Evolutionary conservation across 139 green algal genomes (phyloP).

Genomic region (Desmodesmus armatus): DNA sequence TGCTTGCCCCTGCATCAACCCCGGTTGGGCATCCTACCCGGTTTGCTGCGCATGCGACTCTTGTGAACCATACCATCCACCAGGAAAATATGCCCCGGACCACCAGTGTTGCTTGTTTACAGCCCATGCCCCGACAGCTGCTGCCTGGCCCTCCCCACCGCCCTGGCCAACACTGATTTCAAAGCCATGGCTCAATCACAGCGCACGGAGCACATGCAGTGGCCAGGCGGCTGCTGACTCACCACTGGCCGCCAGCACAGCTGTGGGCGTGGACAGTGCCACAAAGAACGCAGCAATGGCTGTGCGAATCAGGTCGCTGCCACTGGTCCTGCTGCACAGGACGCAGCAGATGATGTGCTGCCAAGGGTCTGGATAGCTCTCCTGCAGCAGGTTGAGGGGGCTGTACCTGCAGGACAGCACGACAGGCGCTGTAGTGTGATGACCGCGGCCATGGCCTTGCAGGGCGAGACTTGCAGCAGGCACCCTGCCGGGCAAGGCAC

Average conservation of each 20-base stretch:
- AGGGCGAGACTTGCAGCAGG: neutral
- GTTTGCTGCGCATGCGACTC: too few species aligned
- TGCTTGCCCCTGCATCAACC: too few species aligned
- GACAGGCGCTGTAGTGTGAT: neutral
- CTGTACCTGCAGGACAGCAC: neutral
- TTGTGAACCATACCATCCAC: too few species aligned
- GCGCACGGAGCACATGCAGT: too few species aligned
- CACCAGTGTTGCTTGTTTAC: too few species aligned
- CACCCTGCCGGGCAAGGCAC: neutral
- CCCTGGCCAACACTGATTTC: too few species aligned
- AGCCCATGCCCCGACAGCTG: too few species aligned
- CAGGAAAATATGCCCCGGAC: too few species aligned
- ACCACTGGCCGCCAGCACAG: conserved; percentile 46
- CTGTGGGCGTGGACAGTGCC: conserved; percentile 43
- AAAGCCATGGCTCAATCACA: too few species aligned
- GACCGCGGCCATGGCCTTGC: neutral
- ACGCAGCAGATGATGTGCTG: conserved; percentile 56
- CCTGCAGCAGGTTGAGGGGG: conserved; percentile 11
- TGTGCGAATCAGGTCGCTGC: conserved; percentile 42
- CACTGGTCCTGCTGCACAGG: conserved; percentile 68
- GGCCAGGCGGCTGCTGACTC: too few species aligned
- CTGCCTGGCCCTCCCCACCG: too few species aligned
- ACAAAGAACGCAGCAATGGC: conserved; percentile 57
- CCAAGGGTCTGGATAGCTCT: conserved; percentile 53
- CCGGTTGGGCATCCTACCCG: too few species aligned